Percentiles rank a stretch among this genome's conserved stretches.
Conservation (phyloP, 2,329 filamentous ascomycete genomes). For the Xylariaceae sp. region DNA sequence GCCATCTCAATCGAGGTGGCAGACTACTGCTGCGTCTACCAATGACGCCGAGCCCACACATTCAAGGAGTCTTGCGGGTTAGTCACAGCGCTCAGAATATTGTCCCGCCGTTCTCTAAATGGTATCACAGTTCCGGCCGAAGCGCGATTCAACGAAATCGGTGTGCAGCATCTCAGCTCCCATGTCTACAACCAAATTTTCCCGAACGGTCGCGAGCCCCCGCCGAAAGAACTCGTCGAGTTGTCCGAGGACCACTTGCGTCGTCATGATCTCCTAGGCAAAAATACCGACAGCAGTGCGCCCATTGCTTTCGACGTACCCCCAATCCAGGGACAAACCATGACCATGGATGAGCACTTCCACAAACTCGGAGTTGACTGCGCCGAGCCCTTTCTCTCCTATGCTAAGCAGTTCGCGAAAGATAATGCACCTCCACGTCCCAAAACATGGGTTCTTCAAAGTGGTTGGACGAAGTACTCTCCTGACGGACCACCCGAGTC, state of each 20-base stretch:
- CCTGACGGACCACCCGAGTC: constrained; percentile 69
- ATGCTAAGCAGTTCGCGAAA: constrained; percentile 74
- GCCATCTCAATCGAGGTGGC: constrained; percentile 47
- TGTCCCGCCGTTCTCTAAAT: constrained; percentile 18
- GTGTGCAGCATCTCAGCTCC: constrained; percentile 88
- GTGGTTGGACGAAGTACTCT: constrained; percentile 95
- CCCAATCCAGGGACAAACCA: constrained; percentile 71
- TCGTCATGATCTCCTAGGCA: constrained; percentile 85
- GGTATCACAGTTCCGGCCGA: constrained; percentile 49
- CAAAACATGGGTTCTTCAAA: constrained; percentile 73
- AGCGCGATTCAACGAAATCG: constrained; percentile 86
- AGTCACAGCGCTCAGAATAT: constrained; percentile 27
- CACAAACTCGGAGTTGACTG: constrained; percentile 82
- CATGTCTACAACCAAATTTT: constrained; percentile 87
- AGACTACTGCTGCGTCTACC: constrained; percentile 34
- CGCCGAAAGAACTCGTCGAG: constrained; percentile 73
- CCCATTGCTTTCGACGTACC: constrained; percentile 90
- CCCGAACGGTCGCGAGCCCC: constrained; percentile 54
- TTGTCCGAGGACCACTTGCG: constrained; percentile 81
- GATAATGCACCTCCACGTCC: constrained; percentile 62
- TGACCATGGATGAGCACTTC: constrained; percentile 94
- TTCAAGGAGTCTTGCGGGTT: constrained; percentile 45
- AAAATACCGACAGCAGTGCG: constrained; percentile 75
- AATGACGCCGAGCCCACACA: constrained; percentile 14
- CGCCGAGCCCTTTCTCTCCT: constrained; percentile 78